Percentiles rank a stretch among this genome's conserved stretches.
Evolutionary conservation across 805 yeast species (phyloP).

Genomic region (Candida schatavii): DNA sequence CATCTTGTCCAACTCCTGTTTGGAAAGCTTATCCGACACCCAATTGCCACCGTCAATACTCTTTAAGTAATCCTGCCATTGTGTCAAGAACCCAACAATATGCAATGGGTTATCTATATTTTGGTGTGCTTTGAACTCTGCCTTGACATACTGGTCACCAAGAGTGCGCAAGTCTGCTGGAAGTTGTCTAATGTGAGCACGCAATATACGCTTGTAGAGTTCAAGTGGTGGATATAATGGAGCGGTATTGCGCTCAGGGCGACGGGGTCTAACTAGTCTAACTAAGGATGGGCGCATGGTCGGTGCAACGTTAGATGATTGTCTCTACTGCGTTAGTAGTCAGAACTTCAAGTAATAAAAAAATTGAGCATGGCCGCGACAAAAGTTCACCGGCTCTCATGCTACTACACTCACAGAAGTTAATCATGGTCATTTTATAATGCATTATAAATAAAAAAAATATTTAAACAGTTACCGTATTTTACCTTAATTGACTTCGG

Average conservation of each 20-base stretch:
- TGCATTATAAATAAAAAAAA: too few species aligned
- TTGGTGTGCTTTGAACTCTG: conserved; percentile 85
- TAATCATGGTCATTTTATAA: too few species aligned
- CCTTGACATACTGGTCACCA: conserved; percentile 87
- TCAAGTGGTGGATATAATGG: conserved; percentile 77
- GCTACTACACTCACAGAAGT: too few species aligned
- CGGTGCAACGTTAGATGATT: too few species aligned
- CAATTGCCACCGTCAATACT: conserved; percentile 49
- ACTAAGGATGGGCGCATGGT: conserved; percentile 38
- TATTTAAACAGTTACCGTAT: neutral
- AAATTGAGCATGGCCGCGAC: too few species aligned
- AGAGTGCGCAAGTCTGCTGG: conserved; percentile 68
- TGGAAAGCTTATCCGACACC: conserved; percentile 49
- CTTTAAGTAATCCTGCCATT: conserved; percentile 86
- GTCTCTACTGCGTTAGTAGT: too few species aligned
- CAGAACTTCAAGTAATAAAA: too few species aligned
- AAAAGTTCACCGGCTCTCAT: too few species aligned
- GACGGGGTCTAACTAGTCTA: conserved; percentile 36
- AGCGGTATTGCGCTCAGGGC: conserved; percentile 36
- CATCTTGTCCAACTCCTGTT: conserved; percentile 72
- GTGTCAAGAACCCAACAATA: conserved; percentile 87
- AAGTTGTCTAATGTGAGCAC: conserved; percentile 70
- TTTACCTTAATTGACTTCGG: conserved; percentile 5
- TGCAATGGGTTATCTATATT: conserved; percentile 84
- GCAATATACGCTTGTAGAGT: conserved; percentile 73